These are phyloP conservation scores for Heterobasidion occidentale DNA, from an alignment of 1,284 basidiomycete genomes.

Conservation along the genomic window DNA sequence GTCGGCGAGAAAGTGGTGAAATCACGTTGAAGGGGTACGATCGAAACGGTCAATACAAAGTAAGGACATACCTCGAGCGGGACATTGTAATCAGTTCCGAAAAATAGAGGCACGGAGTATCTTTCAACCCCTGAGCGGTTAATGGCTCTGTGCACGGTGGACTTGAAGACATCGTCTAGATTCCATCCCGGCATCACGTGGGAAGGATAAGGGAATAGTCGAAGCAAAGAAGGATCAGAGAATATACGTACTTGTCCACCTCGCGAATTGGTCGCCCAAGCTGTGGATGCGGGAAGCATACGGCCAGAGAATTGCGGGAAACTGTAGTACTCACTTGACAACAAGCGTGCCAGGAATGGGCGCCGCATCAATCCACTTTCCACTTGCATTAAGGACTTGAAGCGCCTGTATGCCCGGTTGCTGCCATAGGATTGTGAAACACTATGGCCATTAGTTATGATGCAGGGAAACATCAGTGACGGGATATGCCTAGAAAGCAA, in stretches of 20 bases:
- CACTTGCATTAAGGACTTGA: constrained; percentile 46
- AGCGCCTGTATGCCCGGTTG: constrained; percentile 48
- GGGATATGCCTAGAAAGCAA: not conserved
- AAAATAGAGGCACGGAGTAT: constrained; percentile 80
- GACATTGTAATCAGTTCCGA: constrained; percentile 74
- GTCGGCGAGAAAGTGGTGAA: not conserved
- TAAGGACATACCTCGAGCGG: constrained; percentile 47
- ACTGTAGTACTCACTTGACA: constrained; percentile 46
- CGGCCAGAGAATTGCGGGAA: not conserved
- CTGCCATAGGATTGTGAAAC: constrained; percentile 85
- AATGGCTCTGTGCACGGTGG: constrained; percentile 77
- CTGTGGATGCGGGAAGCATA: constrained; percentile 23
- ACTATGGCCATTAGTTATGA: constrained; percentile 30
- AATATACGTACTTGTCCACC: constrained; percentile 72
- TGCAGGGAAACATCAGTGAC: not conserved
- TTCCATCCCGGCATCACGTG: no score
- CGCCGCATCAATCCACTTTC: constrained; percentile 49
- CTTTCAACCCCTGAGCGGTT: constrained; percentile 65
- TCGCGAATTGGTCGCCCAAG: constrained; percentile 79
- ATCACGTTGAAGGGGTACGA: not conserved
- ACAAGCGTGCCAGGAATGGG: constrained; percentile 50
- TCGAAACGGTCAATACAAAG: not conserved
- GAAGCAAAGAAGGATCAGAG: not conserved
- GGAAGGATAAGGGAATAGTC: no score
- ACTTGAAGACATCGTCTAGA: constrained; percentile 81